Conservation (phyloP, 1,284 basidiomycete species). For the Coniferiporia sulphurascens region DNA sequence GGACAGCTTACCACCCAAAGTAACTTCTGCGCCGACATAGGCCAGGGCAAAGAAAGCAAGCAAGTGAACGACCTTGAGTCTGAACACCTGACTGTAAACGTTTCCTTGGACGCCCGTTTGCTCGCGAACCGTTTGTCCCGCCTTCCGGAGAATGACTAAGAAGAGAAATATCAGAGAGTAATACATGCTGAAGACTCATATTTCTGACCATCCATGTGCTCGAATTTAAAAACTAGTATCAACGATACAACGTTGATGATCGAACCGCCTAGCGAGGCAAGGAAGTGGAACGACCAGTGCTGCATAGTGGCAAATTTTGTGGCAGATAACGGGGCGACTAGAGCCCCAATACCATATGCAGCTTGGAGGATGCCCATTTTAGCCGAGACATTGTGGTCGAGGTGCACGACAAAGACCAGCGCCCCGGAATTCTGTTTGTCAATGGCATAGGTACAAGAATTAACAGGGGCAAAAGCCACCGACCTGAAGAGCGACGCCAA, state of each 20-base stretch:
- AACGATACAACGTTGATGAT: slow-evolving; percentile 42
- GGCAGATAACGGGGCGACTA: slow-evolving; percentile 59
- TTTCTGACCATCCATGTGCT: slow-evolving; percentile 41
- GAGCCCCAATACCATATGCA: slow-evolving; percentile 57
- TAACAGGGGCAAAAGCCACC: slow-evolving; percentile 6
- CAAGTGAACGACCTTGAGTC: slow-evolving; percentile 49
- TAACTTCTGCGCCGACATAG: slow-evolving; percentile 66
- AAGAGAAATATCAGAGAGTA: slow-evolving; percentile 23
- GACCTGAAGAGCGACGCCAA: slow-evolving; percentile 54
- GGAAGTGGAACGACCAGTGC: slow-evolving; percentile 57
- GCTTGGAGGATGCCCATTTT: slow-evolving; percentile 67
- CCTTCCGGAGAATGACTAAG: slow-evolving; percentile 8
- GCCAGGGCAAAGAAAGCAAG: slow-evolving; percentile 60
- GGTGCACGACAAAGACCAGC: slow-evolving; percentile 48
- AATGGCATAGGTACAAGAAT: neutral
- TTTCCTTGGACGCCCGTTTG: slow-evolving; percentile 35
- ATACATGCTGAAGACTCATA: neutral
- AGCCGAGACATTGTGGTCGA: slow-evolving; percentile 37
- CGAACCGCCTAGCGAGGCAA: slow-evolving; percentile 54
- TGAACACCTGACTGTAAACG: slow-evolving; percentile 52
- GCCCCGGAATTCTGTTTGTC: slow-evolving; percentile 45
- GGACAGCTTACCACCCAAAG: slow-evolving; percentile 45
- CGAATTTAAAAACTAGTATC: slow-evolving; percentile 46
- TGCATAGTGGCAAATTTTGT: slow-evolving; percentile 57
- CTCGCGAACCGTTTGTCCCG: slow-evolving; percentile 32